Conservation (phyloP, 768 basidiomycete genomes). For the Fistulinella prunicolor region DNA sequence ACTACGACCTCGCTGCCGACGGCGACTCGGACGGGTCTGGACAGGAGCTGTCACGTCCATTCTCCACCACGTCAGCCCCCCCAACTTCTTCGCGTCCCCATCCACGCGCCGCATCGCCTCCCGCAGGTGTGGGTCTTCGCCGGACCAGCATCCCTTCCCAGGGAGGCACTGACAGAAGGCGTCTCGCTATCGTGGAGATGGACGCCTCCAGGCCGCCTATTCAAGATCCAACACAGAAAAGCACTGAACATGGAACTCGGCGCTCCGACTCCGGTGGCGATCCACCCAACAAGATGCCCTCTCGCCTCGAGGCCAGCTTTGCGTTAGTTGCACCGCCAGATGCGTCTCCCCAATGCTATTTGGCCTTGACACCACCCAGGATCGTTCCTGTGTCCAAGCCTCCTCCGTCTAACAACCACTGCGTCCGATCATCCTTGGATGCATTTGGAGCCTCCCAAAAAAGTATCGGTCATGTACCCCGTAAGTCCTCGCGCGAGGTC, state of each 20-base stretch:
- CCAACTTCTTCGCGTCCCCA: not conserved
- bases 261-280: constrained; percentile 27
- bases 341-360: constrained; percentile 51
- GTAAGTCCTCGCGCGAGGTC: constrained; percentile 48
- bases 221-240: constrained; percentile 26
- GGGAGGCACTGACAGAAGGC: constrained; percentile 60
- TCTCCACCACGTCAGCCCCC: constrained; percentile 24
- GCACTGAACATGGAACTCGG: constrained; percentile 10
- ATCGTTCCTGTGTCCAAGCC: constrained; percentile 41
- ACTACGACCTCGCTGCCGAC: constrained; percentile 33
- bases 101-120: constrained; percentile 24
- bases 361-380: constrained; percentile 51
- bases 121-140: constrained; percentile 34
- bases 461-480: constrained; percentile 36
- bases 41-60: too few relatives aligned
- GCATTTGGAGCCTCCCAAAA: constrained; percentile 28
- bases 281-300: constrained; percentile 32
- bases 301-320: constrained; percentile 37
- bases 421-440: constrained; percentile 52
- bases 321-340: constrained; percentile 75
- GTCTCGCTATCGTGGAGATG: constrained; percentile 66
- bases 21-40: too few relatives aligned
- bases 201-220: constrained; percentile 32
- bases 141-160: constrained; percentile 55
- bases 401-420: constrained; percentile 25